These are phyloP conservation scores for Fonsecaea pugnacius DNA, from an alignment of 2,329 filamentous ascomycete species.

Conservation along the genomic window DNA sequence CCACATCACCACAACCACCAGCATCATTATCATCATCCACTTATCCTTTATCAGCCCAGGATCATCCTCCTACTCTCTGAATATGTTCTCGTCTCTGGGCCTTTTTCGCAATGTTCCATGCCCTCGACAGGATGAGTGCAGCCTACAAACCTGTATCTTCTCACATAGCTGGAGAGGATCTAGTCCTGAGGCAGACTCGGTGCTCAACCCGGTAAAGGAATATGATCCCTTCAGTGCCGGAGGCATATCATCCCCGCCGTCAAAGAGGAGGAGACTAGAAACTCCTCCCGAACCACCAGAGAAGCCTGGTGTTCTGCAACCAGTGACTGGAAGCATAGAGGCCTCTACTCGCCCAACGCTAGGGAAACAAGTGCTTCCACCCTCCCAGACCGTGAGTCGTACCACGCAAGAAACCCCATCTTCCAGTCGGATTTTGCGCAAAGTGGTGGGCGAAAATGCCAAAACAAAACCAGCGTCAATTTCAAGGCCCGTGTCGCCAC, in stretches of 20 bases:
- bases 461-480: slow-evolving; percentile 24
- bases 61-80: neutral
- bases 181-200: slow-evolving; percentile 10
- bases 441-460: slow-evolving; percentile 1
- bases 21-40: neutral
- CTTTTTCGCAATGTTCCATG: slow-evolving; percentile 59
- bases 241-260: slow-evolving; percentile 34
- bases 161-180: slow-evolving; percentile 48
- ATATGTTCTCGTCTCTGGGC: slow-evolving; percentile 61
- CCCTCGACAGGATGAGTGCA: slow-evolving; percentile 56
- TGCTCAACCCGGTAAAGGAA: slow-evolving; percentile 28
- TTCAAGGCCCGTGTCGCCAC: slow-evolving; percentile 29
- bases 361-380: neutral
- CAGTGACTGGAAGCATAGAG: neutral
- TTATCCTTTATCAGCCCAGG: neutral
- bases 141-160: slow-evolving; percentile 63
- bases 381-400: neutral
- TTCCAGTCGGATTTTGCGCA: neutral
- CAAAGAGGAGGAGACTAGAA: slow-evolving; percentile 41
- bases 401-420: neutral
- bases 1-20: neutral
- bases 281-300: slow-evolving; percentile 10
- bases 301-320: neutral
- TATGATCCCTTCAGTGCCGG: slow-evolving; percentile 34
- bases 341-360: neutral